Evolutionary conservation across 75 land plant species (phyloP), one percentile per base, ranked within the genome.

Genomic region (Pinus tabuliformis): DNA sequence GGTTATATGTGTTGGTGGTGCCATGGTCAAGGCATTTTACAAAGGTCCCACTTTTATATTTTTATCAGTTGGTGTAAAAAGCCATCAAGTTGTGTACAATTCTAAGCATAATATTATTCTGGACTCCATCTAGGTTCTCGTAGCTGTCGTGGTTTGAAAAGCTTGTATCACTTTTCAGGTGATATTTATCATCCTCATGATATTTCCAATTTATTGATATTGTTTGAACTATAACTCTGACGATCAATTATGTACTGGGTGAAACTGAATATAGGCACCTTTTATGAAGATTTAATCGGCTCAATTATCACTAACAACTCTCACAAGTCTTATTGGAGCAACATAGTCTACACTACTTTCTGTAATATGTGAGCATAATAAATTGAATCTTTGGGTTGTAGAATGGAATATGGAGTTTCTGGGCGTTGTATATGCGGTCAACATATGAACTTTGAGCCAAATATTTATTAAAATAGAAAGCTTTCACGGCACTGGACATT

Each of bases 271-370:
- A 61, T 77, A 90, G 90, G 88, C 82, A 21, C 52, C 49, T 24
- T 82, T 86, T 12, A 39, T 88, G 54, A 83, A 79, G 26, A 63
- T 71, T 70, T 86, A 86, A 72, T 84, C 88, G 15, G 88, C 88
- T 68, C 90, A 81, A 22, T 75, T 91, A 37, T 85, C 93, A 42
- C 81, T 85, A 4, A 82, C 93, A n/a, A 74, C 88, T 73, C 88
- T 84, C 84, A 85, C 86, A 80, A 76, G 78, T 66, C 58, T 86
- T 45, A 18, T 87, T 74, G 86, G 90, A 16, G 84, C 70, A 75
- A 78, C 79, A 60, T 82, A 86, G 70, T 86, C 88, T 57, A 86
- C 86, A 22, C 61, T 83, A 15, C 81, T 71, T 61, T 79, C 86
- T 62, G 79, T 70, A 13, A 30, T 74, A 7, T 42, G 75, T 17